These are phyloP conservation scores for Galeopsis tetrahit DNA, from an alignment of 257 asterid species.

Conservation along the genomic window DNA sequence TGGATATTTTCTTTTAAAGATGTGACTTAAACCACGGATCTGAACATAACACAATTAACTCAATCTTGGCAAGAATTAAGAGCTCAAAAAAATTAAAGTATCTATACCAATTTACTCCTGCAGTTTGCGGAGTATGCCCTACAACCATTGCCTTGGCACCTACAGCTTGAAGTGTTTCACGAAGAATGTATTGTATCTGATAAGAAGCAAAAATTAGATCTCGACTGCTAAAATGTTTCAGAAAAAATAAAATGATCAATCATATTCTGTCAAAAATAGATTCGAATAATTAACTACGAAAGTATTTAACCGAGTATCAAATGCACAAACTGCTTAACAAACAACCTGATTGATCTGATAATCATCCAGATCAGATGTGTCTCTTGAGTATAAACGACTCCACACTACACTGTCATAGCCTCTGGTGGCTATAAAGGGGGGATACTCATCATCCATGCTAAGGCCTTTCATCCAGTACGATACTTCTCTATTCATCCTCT, in stretches of 20 bases:
- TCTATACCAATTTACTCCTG: slow-evolving; percentile 85
- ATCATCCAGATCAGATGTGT: slow-evolving; percentile 58
- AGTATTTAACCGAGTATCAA: not conserved
- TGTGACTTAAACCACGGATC: not conserved
- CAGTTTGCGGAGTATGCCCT: slow-evolving; percentile 96
- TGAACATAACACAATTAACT: slow-evolving; percentile 4
- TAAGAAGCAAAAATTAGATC: slow-evolving; percentile 29
- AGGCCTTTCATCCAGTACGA: slow-evolving; percentile 90
- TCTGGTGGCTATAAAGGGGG: slow-evolving; percentile 86
- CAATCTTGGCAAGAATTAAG: slow-evolving; percentile 16
- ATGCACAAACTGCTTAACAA: slow-evolving; percentile 17
- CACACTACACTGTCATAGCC: slow-evolving; percentile 98
- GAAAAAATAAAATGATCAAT: not conserved
- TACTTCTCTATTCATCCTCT: slow-evolving; percentile 82
- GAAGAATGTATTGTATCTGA: slow-evolving; percentile 78
- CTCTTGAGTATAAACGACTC: slow-evolving; percentile 94
- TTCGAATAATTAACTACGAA: not conserved
- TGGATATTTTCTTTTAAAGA: not conserved
- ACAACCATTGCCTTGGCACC: slow-evolving; percentile 97
- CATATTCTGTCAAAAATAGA: not conserved
- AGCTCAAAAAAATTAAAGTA: slow-evolving; percentile 19
- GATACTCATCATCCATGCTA: slow-evolving; percentile 50
- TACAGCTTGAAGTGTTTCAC: slow-evolving; percentile 73
- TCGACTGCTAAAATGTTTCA: not conserved
- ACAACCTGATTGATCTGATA: slow-evolving; percentile 73